Percentiles rank a stretch among this genome's conserved stretches.
phyloP scores from a whole-genome alignment of 192 early-diverging fungal genomes.

The Coemansia asiatica region DNA sequence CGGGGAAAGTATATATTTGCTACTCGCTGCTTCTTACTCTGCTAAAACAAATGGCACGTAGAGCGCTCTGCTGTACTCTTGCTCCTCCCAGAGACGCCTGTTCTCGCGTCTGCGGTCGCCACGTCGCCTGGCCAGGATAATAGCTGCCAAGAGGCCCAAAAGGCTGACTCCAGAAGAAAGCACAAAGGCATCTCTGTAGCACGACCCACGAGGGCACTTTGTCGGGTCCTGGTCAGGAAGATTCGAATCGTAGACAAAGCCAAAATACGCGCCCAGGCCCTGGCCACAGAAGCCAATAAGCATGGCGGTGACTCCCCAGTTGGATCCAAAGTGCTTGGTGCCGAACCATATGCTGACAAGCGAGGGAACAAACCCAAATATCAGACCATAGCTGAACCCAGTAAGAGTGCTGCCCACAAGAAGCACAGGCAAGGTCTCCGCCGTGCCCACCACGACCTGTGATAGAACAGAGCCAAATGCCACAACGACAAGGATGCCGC shows the following conservation, averaged over 20 bases:
- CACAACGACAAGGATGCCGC: constrained; percentile 41
- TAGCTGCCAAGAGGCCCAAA: constrained; percentile 26
- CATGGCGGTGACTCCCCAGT: constrained; percentile 58
- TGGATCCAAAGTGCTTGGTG: constrained; percentile 50
- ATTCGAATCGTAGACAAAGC: constrained; percentile 59
- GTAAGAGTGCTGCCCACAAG: constrained; percentile 46
- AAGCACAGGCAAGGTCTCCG: constrained; percentile 23
- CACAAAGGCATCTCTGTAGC: constrained; percentile 48
- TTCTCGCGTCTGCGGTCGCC: constrained; percentile 38
- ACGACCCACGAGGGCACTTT: constrained; percentile 39
- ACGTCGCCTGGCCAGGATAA: constrained; percentile 29
- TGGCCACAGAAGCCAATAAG: constrained; percentile 64
- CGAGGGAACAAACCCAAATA: constrained; percentile 53
- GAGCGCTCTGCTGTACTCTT: constrained; percentile 36
- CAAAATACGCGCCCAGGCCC: constrained; percentile 61
- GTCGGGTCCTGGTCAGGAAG: constrained; percentile 50
- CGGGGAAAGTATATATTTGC: too few relatives aligned
- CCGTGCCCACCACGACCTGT: constrained; percentile 36
- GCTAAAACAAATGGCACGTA: constrained; percentile 52
- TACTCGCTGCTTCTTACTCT: constrained; percentile 34
- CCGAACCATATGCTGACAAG: constrained; percentile 58
- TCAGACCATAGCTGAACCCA: constrained; percentile 49
- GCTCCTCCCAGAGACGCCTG: constrained; percentile 46
- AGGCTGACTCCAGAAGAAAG: constrained; percentile 20
- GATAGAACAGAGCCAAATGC: constrained; percentile 32